Base-by-base conservation (phyloP, 1,284 basidiomycete species). In the Apiotrichum gracile region DNA sequence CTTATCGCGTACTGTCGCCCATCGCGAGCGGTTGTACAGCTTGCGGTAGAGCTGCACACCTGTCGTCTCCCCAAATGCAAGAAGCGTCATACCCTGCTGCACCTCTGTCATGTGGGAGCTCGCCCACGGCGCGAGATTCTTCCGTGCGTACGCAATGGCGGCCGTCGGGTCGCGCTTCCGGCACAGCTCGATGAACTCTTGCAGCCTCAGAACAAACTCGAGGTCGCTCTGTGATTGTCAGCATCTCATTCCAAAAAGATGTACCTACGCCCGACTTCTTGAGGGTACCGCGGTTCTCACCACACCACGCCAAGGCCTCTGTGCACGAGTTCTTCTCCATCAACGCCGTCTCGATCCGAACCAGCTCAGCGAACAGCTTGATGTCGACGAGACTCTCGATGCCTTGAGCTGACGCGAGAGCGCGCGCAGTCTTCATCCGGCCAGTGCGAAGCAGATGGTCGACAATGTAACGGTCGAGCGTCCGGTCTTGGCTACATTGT, bases 171-270 rank as follows among this genome's bases (percentile, higher is more conserved):
- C 85, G n/a, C 82, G 74, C 16, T 79, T 77, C 39, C 92, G 80
- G 34, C 85, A 83, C 9, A 97, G 80, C 74, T 98, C 96, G 64
- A 98, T 91, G 70, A 88, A 97, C 75, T 97, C 92, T 75, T 99
- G 96, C 42, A 97, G 78, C 21, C 96, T 83, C 27, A 99, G 82
- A 55, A 93, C 88, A 72, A 97, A 97, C 77, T 99, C 96, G 41
- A 99, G 82, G 16, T 91, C 86, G 74, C 87, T 92, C 89, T 94
- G 74, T 34, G n/a, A 8, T 5, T 9, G 24, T 49, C 22, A 54
- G 52, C 26, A 8, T n/a, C 35, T 19, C 14, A 9, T 43, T 5
- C 19, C 13, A 43, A 8, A 13, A 3, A 33, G 9, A 10, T 37
- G 5, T 13, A 27, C 67, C 80, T 60, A 86, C 91, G 80, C 89